Percentiles rank a stretch among this genome's conserved stretches.
phyloP scores from a whole-genome alignment of 2,329 filamentous ascomycete genomes.

The Dactylonectria estremocensis region DNA sequence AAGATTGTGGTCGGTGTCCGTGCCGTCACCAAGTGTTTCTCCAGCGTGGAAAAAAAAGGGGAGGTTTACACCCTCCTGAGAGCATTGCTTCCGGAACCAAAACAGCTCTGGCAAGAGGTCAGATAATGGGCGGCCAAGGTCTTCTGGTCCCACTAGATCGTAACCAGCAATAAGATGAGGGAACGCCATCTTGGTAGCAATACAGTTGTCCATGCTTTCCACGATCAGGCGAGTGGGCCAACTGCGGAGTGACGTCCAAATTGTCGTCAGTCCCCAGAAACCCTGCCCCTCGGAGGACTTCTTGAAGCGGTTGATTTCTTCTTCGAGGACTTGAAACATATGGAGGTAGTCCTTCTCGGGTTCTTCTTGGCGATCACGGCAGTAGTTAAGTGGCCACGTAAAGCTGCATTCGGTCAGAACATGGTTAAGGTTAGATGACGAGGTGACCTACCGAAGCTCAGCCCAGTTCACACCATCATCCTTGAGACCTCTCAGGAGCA shows the following conservation, averaged over 20 bases:
- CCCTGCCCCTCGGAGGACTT: constrained; percentile 76
- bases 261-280: constrained; percentile 89
- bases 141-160: constrained; percentile 92
- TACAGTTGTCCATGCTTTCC: constrained; percentile 89
- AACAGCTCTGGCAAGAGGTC: constrained; percentile 89
- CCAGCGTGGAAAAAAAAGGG: constrained; percentile 98
- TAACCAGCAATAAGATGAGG: constrained; percentile 88
- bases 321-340: constrained; percentile 81
- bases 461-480: constrained; percentile 89
- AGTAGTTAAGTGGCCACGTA: constrained; percentile 81
- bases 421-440: not conserved
- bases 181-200: constrained; percentile 83
- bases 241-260: constrained; percentile 84
- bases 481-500: constrained; percentile 79
- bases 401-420: constrained; percentile 62
- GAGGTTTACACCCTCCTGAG: constrained; percentile 82
- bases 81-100: constrained; percentile 92
- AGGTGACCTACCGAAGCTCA: constrained; percentile 73
- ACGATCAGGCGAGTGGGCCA: constrained; percentile 77
- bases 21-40: constrained; percentile 84
- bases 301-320: constrained; percentile 85
- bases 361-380: constrained; percentile 73
- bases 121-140: constrained; percentile 80
- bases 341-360: constrained; percentile 78
- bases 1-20: constrained; percentile 83